These are phyloP conservation scores for Sphagnum magellanicum DNA, from an alignment of 228 moss, liverwort and hornwort genomes.

Conservation along the genomic window DNA sequence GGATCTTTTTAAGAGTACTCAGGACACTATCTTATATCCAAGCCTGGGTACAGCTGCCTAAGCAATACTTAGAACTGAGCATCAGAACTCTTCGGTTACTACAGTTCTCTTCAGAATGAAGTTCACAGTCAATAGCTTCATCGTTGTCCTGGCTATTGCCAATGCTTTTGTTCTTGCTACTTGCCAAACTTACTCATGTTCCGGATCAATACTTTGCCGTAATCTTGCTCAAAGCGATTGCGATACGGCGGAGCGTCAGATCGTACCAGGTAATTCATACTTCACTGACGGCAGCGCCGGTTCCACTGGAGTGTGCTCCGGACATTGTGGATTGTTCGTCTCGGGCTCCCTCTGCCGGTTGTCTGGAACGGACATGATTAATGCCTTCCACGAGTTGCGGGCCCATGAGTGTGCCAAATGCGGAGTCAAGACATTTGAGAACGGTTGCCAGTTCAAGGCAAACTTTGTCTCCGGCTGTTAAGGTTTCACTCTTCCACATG, in stretches of 20 bases:
- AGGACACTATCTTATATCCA: too few relatives aligned
- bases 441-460: constrained; percentile 20
- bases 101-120: neutral
- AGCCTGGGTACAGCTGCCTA: too few relatives aligned
- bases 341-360: constrained; percentile 9
- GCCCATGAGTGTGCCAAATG: constrained; percentile 7
- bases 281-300: neutral
- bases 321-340: constrained; percentile 16
- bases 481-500: too few relatives aligned
- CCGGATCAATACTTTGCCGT: neutral
- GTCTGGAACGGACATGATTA: constrained; percentile 12
- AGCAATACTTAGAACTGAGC: too few relatives aligned
- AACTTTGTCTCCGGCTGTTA: too few relatives aligned
- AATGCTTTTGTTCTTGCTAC: neutral
- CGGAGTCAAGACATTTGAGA: constrained; percentile 13
- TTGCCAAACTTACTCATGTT: neutral
- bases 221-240: neutral
- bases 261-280: neutral
- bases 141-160: neutral
- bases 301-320: constrained; percentile 6
- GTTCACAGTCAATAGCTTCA: neutral
- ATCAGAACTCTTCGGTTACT: too few relatives aligned
- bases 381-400: constrained; percentile 8
- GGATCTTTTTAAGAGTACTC: too few relatives aligned
- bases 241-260: constrained; percentile 4